These are phyloP conservation scores for Tolypocladium tropicale DNA, from an alignment of 2,329 filamentous ascomycete species.

Conservation along the genomic window DNA sequence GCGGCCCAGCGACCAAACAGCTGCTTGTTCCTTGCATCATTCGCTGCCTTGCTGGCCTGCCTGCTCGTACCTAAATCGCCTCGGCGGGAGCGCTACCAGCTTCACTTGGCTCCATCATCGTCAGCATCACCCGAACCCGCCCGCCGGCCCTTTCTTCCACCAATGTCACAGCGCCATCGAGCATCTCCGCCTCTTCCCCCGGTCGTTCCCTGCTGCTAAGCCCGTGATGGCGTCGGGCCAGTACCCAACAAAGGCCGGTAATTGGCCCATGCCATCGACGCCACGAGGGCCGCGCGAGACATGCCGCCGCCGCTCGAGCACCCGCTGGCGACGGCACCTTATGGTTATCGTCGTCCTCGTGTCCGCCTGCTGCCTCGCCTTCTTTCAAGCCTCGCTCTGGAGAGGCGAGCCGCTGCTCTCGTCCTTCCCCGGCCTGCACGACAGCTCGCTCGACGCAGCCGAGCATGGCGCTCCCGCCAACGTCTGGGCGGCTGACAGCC, in stretches of 20 bases:
- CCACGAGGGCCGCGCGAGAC: neutral
- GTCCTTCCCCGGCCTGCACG: conserved; percentile 3
- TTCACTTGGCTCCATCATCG: neutral
- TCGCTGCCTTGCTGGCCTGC: neutral
- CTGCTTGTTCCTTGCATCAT: neutral
- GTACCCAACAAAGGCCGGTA: neutral
- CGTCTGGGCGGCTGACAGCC: conserved; percentile 5
- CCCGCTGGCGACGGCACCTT: conserved; percentile 3
- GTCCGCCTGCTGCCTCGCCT: conserved; percentile 5
- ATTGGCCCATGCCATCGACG: neutral
- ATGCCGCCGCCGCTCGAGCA: neutral
- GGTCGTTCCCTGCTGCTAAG: neutral
- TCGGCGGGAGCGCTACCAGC: too few species aligned
- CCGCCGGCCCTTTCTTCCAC: neutral
- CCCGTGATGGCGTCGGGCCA: conserved; percentile 5
- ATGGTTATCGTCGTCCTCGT: conserved; percentile 6
- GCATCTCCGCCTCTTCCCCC: neutral
- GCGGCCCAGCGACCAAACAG: neutral
- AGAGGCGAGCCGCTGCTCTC: conserved; percentile 6
- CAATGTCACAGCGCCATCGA: neutral
- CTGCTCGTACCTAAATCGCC: too few species aligned
- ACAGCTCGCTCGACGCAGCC: neutral
- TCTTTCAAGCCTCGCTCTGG: conserved; percentile 8
- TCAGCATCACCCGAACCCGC: neutral
- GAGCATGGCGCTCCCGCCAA: conserved; percentile 2